Conservation (phyloP, 768 basidiomycete species). For the Punctularia strigosozonata region DNA sequence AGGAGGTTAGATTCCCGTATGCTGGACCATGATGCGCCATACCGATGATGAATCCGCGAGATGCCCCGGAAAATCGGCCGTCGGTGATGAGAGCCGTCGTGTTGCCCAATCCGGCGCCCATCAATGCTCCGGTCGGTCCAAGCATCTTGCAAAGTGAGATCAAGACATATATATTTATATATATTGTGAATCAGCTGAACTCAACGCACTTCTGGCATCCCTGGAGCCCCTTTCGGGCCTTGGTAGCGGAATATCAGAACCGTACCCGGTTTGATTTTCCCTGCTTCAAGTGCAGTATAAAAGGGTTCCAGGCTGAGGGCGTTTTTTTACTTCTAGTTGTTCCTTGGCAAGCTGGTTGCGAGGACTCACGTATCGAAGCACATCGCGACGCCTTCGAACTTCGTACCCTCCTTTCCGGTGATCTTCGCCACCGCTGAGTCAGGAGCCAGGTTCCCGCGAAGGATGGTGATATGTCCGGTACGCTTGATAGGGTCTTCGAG, state of each 20-base stretch:
- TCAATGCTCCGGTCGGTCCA: slow-evolving; percentile 76
- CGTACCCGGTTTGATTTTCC: slow-evolving; percentile 65
- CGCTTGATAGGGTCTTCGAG: slow-evolving; percentile 74
- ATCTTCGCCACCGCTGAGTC: slow-evolving; percentile 85
- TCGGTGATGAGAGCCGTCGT: slow-evolving; percentile 81
- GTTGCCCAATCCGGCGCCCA: slow-evolving; percentile 72
- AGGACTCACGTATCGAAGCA: slow-evolving; percentile 65
- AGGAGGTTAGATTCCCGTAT: not conserved
- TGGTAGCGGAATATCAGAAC: slow-evolving; percentile 80
- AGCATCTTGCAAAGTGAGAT: slow-evolving; percentile 1
- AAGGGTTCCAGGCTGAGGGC: slow-evolving; percentile 47
- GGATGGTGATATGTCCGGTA: slow-evolving; percentile 79
- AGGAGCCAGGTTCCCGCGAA: slow-evolving; percentile 84
- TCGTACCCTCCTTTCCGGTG: slow-evolving; percentile 84
- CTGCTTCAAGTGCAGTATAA: slow-evolving; percentile 59
- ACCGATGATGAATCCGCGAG: slow-evolving; percentile 53
- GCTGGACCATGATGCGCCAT: slow-evolving; percentile 2
- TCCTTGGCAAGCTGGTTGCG: no score
- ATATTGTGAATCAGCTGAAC: not conserved
- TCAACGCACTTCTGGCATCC: slow-evolving; percentile 66
- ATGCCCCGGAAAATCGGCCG: slow-evolving; percentile 83
- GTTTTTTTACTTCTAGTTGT: slow-evolving; percentile 6
- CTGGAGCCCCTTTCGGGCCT: slow-evolving; percentile 85
- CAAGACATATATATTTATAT: no score
- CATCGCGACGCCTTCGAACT: slow-evolving; percentile 73